Base-by-base conservation (phyloP, 768 basidiomycete genomes). In the Termitomyces sp. region DNA sequence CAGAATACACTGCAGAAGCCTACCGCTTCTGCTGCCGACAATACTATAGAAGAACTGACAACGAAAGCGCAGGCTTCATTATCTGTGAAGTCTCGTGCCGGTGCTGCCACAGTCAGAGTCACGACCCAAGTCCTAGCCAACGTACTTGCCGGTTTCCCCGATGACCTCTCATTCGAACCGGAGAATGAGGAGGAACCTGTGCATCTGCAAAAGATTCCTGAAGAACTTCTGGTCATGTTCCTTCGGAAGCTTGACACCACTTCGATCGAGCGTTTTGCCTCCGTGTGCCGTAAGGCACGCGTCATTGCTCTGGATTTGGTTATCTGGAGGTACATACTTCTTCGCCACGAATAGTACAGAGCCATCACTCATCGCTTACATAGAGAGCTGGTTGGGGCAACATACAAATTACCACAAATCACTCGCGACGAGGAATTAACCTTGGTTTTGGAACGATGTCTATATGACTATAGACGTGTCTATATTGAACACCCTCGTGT, bases 401-500 rank as follows among this genome's bases (percentile, higher is more conserved):
- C 86, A 2, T 94, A 95, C 70, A 85, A 80, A 63, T 85, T 89
- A 7, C 93, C 94, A 39, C 92, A 94, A 69, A 79, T 96, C 51
- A 67, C 82, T 3, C 78, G 82, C 38, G 70, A 78, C n/a, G 76
- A 83, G 28, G 70, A 75, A n/a, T 64, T 90, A 60, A 69, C 77
- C 50, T 69, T 76, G 2, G 76, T 92, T 24, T 75, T 86, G 13
- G 73, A 79, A 22, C 74, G 73, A n/a, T 87, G 85, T 70, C 70
- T 73, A 52, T 81, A 76, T 53, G 85, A 92, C 70, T 94, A 86
- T 74, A 83, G 95, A 42, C 87, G 86, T 20, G 75, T 91, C 9
- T 92, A 84, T 71, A 83, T 96, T 46, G 90, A 94, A 72, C 90
- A 93, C 60, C 93, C 94, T 15, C 84, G 95, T 51, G 72, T 96